A percentile compares a stretch with the other conserved stretches of the same genome.
Evolutionary conservation across 805 yeast genomes (phyloP).

Genomic region (Zygotorulaspora sp.): DNA sequence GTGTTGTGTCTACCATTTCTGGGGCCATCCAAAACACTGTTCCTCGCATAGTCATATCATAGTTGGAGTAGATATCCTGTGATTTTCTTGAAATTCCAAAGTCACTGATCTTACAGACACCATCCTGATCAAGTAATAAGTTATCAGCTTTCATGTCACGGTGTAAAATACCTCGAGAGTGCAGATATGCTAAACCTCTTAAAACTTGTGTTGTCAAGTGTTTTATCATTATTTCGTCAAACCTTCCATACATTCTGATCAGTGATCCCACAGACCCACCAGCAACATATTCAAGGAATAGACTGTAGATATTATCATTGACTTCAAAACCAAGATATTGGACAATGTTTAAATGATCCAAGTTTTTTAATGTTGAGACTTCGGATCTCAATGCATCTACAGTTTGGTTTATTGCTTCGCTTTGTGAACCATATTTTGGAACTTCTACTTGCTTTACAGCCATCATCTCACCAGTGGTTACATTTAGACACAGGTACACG

Average conservation of each 20-base stretch:
- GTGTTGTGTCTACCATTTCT: slow-evolving; percentile 87
- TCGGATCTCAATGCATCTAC: slow-evolving; percentile 83
- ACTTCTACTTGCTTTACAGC: slow-evolving; percentile 94
- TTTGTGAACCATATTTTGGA: slow-evolving; percentile 41
- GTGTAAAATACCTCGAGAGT: slow-evolving; percentile 80
- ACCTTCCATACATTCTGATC: slow-evolving; percentile 74
- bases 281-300: slow-evolving; percentile 92
- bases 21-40: slow-evolving; percentile 99
- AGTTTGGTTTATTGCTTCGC: slow-evolving; percentile 51
- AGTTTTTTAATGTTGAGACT: slow-evolving; percentile 87
- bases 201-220: slow-evolving; percentile 76
- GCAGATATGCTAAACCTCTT: slow-evolving; percentile 82
- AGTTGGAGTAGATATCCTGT: slow-evolving; percentile 81
- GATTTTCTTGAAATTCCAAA: slow-evolving; percentile 91
- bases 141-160: slow-evolving; percentile 96
- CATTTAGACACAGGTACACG: slow-evolving; percentile 85
- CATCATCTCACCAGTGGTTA: slow-evolving; percentile 96
- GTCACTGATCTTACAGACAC: slow-evolving; percentile 91
- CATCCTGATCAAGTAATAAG: slow-evolving; percentile 80
- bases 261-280: slow-evolving; percentile 95
- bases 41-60: slow-evolving; percentile 98
- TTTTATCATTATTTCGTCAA: slow-evolving; percentile 71
- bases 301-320: slow-evolving; percentile 64
- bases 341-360: slow-evolving; percentile 91
- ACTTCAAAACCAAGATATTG: slow-evolving; percentile 94